These are phyloP conservation scores for Colletotrichum orchidophilum DNA, from an alignment of 2,329 filamentous ascomycete genomes.

Conservation along the genomic window DNA sequence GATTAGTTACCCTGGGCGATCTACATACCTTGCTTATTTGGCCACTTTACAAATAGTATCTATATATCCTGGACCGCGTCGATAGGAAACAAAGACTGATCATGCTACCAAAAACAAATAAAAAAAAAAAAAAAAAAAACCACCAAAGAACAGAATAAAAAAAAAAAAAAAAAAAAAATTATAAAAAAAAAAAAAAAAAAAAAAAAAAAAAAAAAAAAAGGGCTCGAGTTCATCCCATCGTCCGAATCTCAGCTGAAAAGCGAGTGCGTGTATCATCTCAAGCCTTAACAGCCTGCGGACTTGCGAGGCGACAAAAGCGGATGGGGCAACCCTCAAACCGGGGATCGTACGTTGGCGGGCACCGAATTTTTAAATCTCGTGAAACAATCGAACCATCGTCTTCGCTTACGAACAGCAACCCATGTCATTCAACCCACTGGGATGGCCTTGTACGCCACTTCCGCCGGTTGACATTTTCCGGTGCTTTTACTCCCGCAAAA, in stretches of 20 bases:
- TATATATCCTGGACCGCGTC: constrained; percentile 6
- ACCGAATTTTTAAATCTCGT: not conserved
- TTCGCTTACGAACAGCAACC: not conserved
- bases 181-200: too few species aligned
- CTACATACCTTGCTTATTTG: constrained; percentile 26
- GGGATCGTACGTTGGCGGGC: not conserved
- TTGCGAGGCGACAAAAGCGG: not conserved
- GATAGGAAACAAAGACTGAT: constrained; percentile 24
- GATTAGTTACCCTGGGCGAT: constrained; percentile 18
- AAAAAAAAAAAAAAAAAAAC: too few species aligned
- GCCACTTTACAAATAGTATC: not conserved
- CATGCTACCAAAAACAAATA: not conserved
- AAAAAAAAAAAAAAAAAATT: too few species aligned
- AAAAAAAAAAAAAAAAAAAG: too few species aligned
- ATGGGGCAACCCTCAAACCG: not conserved
- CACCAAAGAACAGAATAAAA: too few species aligned
- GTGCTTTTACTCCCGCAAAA: not conserved
- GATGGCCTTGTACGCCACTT: not conserved
- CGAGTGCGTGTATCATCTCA: not conserved
- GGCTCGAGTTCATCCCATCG: not conserved
- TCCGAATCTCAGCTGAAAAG: not conserved
- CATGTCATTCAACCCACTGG: not conserved
- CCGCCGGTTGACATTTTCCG: not conserved
- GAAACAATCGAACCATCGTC: not conserved
- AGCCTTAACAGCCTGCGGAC: not conserved